A percentile compares a stretch with the other conserved stretches of the same genome.
Conservation (phyloP, 495 filamentous ascomycete species). For the Wilcoxina mikolae region DNA sequence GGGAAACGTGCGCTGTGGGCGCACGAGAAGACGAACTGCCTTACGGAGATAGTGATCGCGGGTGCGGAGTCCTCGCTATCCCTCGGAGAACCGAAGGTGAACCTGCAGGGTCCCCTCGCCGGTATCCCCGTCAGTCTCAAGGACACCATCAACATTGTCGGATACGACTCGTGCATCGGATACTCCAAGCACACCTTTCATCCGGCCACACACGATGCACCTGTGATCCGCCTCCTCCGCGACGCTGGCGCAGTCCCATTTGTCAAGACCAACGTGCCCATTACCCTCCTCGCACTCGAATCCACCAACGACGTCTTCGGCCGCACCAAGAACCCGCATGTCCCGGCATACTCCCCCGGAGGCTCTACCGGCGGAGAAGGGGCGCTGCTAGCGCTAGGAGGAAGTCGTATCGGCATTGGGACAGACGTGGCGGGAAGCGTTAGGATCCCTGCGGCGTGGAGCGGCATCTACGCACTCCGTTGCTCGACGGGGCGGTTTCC, state of each 20-base stretch:
- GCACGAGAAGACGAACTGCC: constrained; percentile 75
- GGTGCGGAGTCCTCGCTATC: constrained; percentile 64
- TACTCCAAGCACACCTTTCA: constrained; percentile 61
- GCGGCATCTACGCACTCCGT: constrained; percentile 74
- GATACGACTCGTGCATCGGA: constrained; percentile 76
- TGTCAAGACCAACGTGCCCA: constrained; percentile 88
- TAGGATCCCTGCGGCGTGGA: constrained; percentile 75
- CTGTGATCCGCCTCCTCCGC: constrained; percentile 62
- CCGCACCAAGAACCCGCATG: constrained; percentile 68
- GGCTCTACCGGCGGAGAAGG: constrained; percentile 83
- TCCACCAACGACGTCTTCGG: constrained; percentile 67
- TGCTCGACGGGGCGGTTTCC: constrained; percentile 97
- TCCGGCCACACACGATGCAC: constrained; percentile 49
- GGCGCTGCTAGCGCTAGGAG: constrained; percentile 72
- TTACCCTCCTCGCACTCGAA: constrained; percentile 84
- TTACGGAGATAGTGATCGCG: constrained; percentile 76
- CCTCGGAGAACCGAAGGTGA: constrained; percentile 41
- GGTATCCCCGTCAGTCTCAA: constrained; percentile 84
- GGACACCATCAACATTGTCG: constrained; percentile 69
- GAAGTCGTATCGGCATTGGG: constrained; percentile 81
- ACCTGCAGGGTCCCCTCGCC: constrained; percentile 69
- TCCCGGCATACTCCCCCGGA: constrained; percentile 68
- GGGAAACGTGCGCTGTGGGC: constrained; percentile 76
- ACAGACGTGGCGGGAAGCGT: constrained; percentile 92
- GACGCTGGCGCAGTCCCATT: constrained; percentile 92